A percentile compares a stretch with the other conserved stretches of the same genome.
phyloP scores from a whole-genome alignment of 495 filamentous ascomycete genomes.

The Neurospora terricola region DNA sequence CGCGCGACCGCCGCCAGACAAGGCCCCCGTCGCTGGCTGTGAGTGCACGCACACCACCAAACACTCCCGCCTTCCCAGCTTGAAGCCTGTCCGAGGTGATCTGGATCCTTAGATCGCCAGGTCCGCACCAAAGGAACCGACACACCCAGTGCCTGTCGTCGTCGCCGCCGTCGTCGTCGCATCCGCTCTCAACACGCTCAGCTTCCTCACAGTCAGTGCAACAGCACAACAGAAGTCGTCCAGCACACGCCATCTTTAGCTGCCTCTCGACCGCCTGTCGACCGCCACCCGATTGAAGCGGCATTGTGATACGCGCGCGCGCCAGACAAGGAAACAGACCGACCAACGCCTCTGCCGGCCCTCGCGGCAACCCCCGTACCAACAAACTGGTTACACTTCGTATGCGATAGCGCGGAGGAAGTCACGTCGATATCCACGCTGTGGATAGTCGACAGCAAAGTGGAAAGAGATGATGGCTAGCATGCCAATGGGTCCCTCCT shows the following conservation, averaged over 20 bases:
- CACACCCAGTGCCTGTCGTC: not conserved
- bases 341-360: not conserved
- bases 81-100: not conserved
- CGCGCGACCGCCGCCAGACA: not conserved
- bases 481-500: slow-evolving; percentile 55
- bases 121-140: not conserved
- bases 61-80: not conserved
- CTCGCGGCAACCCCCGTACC: slow-evolving; percentile 2
- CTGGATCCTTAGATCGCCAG: not conserved
- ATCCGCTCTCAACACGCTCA: not conserved
- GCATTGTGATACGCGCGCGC: slow-evolving; percentile 6
- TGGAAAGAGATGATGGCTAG: slow-evolving; percentile 46
- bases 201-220: not conserved
- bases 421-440: slow-evolving; percentile 38
- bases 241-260: not conserved
- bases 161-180: slow-evolving; percentile 9
- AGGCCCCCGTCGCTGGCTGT: not conserved
- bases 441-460: slow-evolving; percentile 37
- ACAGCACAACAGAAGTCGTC: not conserved
- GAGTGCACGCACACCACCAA: not conserved
- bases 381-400: slow-evolving; percentile 16
- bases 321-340: not conserved
- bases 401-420: slow-evolving; percentile 33
- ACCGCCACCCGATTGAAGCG: slow-evolving; percentile 6
- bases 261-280: slow-evolving; percentile 5